Base-by-base conservation (phyloP, 495 filamentous ascomycete species). In the Xylaria bambusicola region DNA sequence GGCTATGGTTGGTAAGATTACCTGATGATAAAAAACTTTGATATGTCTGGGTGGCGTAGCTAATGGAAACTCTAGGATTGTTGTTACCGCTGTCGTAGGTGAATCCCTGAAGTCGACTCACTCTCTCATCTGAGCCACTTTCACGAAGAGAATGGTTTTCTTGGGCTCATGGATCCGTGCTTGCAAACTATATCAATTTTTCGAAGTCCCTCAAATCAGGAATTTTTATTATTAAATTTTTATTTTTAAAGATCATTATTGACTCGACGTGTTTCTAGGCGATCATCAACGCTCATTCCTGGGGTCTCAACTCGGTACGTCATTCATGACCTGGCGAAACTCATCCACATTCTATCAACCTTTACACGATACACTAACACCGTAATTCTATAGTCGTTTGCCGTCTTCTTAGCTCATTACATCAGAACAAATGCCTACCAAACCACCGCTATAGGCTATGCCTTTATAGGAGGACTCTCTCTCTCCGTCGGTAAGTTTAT, bases 371-470 rank as follows among this genome's bases (percentile, higher is more conserved):
- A n/a, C n/a, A n/a, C n/a, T n/a, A n/a, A n/a, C n/a, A n/a, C n/a
- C n/a, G n/a, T n/a, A n/a, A n/a, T n/a, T n/a, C n/a, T 18, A n/a
- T 59, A 85, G 81, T 76, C 80, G 3, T 92, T 86, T 61, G 85
- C 86, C 12, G 86, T 92, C 10, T 92, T 87, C 68, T 83, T 92
- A 2, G 84, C 84, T 12, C 80, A 88, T 66, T 92, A 91, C 62
- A 79, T 91, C 27, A 80, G 80, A 5, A 71, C 82, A 41, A 69
- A 84, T 52, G 72, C 76, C 17, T 89, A 86, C 58, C 81, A 79
- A 8, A 79, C 85, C 6, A 84, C 80, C 2, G 73, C 80, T 0
- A 71, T 89, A 3, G 75, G 81, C 9, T 92, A 85, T 63, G 89
- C 89, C 44, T 91, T 91, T 62, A 84, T 89, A 4, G 89, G 89